Evolutionary conservation across 352 stramenopile genomes (phyloP).

Genomic region (Pythium aquatile): DNA sequence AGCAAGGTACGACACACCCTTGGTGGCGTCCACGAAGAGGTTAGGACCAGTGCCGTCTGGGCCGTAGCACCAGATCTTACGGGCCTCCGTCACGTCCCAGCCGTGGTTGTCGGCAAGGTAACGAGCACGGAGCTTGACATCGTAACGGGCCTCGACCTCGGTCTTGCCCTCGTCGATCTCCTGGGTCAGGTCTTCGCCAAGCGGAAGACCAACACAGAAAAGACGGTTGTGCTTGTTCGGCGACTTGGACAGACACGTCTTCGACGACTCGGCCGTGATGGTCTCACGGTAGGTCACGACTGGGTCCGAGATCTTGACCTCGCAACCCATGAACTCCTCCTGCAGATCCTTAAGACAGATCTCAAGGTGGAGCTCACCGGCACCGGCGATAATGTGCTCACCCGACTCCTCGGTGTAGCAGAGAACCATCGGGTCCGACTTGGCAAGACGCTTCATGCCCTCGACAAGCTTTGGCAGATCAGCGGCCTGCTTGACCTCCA

Average conservation of each 20-base stretch:
- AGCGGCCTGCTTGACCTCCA: conserved; percentile 98
- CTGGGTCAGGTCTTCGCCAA: conserved; percentile 93
- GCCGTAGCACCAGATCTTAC: conserved; percentile 99
- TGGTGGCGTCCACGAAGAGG: conserved; percentile 98
- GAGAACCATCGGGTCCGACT: conserved; percentile 99
- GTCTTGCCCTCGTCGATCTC: conserved; percentile 98
- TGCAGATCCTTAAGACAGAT: conserved; percentile 99
- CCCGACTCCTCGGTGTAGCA: conserved; percentile 99
- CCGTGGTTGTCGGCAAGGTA: conserved; percentile 97
- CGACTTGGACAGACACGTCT: conserved; percentile 99
- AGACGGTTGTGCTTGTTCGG: conserved; percentile 99
- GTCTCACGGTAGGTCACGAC: conserved; percentile 99
- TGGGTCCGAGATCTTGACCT: conserved; percentile 99
- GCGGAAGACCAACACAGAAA: conserved; percentile 92
- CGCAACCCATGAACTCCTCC: conserved; percentile 99
- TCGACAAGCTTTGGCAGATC: conserved; percentile 99
- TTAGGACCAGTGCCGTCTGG: conserved; percentile 98
- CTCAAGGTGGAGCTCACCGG: conserved; percentile 99
- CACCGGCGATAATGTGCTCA: conserved; percentile 99
- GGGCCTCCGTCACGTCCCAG: conserved; percentile 97
- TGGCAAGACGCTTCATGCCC: conserved; percentile 99
- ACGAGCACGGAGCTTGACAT: conserved; percentile 96
- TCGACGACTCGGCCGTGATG: conserved; percentile 92
- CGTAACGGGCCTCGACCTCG: conserved; percentile 86
- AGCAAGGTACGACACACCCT: conserved; percentile 99